A percentile compares a stretch with the other conserved stretches of the same genome.
Evolutionary conservation across 495 filamentous ascomycete genomes (phyloP).

Genomic region (Symbiotaphrina buchneri): DNA sequence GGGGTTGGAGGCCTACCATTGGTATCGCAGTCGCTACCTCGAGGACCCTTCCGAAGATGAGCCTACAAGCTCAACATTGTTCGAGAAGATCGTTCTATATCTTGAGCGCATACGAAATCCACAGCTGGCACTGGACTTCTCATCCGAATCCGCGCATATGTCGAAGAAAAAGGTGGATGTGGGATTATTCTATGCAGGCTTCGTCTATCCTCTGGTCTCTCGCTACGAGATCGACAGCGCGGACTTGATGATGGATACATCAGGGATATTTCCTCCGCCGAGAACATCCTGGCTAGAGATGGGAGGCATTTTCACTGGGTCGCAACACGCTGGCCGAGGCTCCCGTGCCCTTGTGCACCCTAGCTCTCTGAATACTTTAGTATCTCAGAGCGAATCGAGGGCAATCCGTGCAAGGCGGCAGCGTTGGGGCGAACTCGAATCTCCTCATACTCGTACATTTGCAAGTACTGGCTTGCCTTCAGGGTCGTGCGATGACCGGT

Average conservation of each 20-base stretch:
- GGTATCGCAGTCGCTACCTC: constrained; percentile 26
- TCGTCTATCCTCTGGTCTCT: constrained; percentile 12
- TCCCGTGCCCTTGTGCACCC: constrained; percentile 2
- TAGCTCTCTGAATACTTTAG: too few species aligned
- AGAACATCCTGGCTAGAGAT: constrained; percentile 41
- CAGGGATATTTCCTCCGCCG: constrained; percentile 26
- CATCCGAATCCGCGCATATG: constrained; percentile 23
- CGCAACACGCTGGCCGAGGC: constrained; percentile 24
- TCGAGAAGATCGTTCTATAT: constrained; percentile 43
- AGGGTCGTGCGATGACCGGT: too few species aligned
- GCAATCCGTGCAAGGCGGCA: too few species aligned
- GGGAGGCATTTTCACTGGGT: constrained; percentile 40
- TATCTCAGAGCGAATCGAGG: too few species aligned
- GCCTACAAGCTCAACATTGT: constrained; percentile 12
- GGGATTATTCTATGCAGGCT: constrained; percentile 25
- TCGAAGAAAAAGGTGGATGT: constrained; percentile 20
- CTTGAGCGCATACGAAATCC: constrained; percentile 38
- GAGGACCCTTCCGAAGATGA: constrained; percentile 14
- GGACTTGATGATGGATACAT: constrained; percentile 39
- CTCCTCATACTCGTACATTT: too few species aligned
- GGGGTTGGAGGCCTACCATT: constrained; percentile 4
- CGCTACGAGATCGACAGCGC: constrained; percentile 14
- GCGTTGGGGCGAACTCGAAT: too few species aligned
- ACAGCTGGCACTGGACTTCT: too few species aligned
- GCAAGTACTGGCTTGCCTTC: too few species aligned